Conservation (phyloP, 2,329 filamentous ascomycete genomes). For the Aspergillus pseudotamarii region DNA sequence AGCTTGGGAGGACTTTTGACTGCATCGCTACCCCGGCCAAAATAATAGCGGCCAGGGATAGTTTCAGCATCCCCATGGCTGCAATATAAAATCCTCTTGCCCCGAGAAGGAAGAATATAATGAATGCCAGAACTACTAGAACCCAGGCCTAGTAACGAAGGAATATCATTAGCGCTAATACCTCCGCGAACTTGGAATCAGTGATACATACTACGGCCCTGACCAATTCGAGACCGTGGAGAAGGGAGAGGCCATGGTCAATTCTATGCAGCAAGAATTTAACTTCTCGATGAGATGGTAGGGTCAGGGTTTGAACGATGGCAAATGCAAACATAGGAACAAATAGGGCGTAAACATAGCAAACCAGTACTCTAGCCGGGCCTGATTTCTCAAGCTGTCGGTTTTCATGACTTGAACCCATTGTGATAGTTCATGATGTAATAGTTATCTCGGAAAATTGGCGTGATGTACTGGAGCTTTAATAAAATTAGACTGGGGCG, state of each 20-base stretch:
- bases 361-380: neutral
- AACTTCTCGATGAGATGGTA: neutral
- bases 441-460: neutral
- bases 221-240: neutral
- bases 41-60: neutral
- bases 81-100: neutral
- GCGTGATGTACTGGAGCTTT: neutral
- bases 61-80: neutral
- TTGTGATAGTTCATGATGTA: neutral
- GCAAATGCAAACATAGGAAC: neutral
- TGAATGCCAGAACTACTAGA: neutral
- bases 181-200: neutral
- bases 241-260: neutral
- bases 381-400: too few species aligned
- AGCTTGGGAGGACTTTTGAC: neutral
- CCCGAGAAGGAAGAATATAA: neutral
- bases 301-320: neutral
- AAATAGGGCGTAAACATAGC: neutral
- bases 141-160: neutral
- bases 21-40: neutral
- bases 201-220: neutral
- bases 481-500: neutral
- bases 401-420: neutral
- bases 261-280: neutral
- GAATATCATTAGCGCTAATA: neutral